Evolutionary conservation across 2,329 filamentous ascomycete species (phyloP), one percentile per base, ranked within the genome.

Genomic region (Trichoderma arundinaceum): DNA sequence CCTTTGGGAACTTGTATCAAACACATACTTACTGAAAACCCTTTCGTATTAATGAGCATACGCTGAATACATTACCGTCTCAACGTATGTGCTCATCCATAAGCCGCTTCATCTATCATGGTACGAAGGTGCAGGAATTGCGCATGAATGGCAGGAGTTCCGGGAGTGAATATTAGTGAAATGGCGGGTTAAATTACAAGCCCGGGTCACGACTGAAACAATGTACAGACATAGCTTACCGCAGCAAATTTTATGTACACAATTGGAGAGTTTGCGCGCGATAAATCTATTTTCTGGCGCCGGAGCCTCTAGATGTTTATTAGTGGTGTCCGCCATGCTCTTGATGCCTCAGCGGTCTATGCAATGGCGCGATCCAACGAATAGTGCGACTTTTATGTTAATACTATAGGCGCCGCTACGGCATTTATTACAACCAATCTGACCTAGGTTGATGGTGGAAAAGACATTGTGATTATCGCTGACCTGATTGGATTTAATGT

Each of bases 241-340:
- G 56, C 56, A 8, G 35, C 56, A 13, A 58, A 59, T 3, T 17
- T 59, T 7, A 59, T 59, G 56, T 48, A 59, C 15, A 59, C 19
- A 4, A 46, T 38, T 38, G 56, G 32, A 12, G 56, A 59, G 15
- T 48, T 59, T 12, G 38, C 56, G 17, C 41, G 43, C n/a, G 43
- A 43, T 17, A 48, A 59, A 39, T 59, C 43, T 38, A 28, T 59
- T n/a, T 32, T 46, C 5, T 48, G 43, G 41, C 56, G 43, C 32
- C 3, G 56, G 41, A 9, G 43, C 43, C 38, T 59, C 43, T n/a
- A 43, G 56, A 6, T 59, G 10, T 38, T 32, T 10, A 59, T 59
- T 13, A 59, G 43, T 17, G 57, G 56, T 1, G 49, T 60, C 43
- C 44, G 39, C 17, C 43, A 49, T 60, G 33, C 43, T 7, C 13